These are phyloP conservation scores for Chlorokybus atmophyticus DNA, from an alignment of 139 green algal genomes.

Conservation along the genomic window DNA sequence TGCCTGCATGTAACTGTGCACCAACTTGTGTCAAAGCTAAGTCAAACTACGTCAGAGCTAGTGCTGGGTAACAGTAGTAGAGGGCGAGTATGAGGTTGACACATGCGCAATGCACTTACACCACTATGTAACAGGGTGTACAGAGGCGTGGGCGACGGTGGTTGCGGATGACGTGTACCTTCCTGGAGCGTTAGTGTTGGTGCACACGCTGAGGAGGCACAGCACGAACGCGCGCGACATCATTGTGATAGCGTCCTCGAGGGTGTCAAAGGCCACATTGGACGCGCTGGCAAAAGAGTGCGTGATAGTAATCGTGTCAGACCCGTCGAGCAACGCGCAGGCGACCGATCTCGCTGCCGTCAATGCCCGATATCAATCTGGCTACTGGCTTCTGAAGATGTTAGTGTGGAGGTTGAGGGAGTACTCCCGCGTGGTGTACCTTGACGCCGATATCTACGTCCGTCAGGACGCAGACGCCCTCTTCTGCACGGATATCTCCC, in stretches of 20 bases:
- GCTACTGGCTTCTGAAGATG: slow-evolving; percentile 20
- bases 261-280: neutral
- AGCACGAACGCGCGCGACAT: slow-evolving; percentile 1
- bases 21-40: too few species aligned
- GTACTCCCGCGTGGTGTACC: slow-evolving; percentile 10
- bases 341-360: neutral
- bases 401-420: slow-evolving; percentile 4
- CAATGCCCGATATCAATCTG: slow-evolving; percentile 1
- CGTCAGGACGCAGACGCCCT: slow-evolving; percentile 9
- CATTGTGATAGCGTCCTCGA: slow-evolving; percentile 5
- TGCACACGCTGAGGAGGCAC: slow-evolving; percentile 12
- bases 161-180: slow-evolving; percentile 12
- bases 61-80: too few species aligned
- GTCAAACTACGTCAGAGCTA: too few species aligned
- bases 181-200: slow-evolving; percentile 8
- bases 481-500: slow-evolving; percentile 4
- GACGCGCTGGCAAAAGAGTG: neutral
- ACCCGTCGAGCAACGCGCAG: slow-evolving; percentile 1
- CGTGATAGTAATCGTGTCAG: slow-evolving; percentile 7
- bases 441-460: slow-evolving; percentile 17
- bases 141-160: slow-evolving; percentile 11
- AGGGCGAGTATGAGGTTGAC: too few species aligned
- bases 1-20: too few species aligned
- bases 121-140: slow-evolving; percentile 6
- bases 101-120: too few species aligned